phyloP scores from a whole-genome alignment of 2,329 filamentous ascomycete genomes.

The Sporothrix inflata region DNA sequence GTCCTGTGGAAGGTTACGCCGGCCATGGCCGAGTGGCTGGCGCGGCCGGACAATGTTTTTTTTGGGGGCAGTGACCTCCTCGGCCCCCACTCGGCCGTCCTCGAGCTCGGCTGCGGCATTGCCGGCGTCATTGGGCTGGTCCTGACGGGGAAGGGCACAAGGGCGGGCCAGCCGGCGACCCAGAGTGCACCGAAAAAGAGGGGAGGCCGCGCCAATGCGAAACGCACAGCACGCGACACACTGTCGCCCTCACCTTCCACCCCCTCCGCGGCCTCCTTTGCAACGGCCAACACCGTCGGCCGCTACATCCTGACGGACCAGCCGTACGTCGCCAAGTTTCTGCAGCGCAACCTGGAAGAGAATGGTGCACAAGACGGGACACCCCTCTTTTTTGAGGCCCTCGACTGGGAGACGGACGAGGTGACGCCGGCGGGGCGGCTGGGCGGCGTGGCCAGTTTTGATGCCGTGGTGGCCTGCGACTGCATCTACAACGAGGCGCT shows the following conservation, averaged over 20 bases:
- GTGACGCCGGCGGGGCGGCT: conserved; percentile 49
- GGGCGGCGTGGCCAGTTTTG: conserved; percentile 54
- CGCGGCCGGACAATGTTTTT: conserved; percentile 64
- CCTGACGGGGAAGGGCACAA: conserved; percentile 52
- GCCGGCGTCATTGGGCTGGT: conserved; percentile 76
- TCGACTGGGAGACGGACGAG: conserved; percentile 82
- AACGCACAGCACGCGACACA: background rate
- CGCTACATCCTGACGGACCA: conserved; percentile 86
- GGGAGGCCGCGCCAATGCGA: background rate
- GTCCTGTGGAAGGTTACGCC: conserved; percentile 94
- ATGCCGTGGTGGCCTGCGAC: conserved; percentile 82
- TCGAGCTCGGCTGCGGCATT: conserved; percentile 89
- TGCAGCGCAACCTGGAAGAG: conserved; percentile 74
- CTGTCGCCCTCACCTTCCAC: background rate
- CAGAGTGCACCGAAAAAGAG: background rate
- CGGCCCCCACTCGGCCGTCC: conserved; percentile 57
- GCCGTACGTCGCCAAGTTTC: conserved; percentile 74
- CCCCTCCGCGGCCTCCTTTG: background rate
- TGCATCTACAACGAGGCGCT: conserved; percentile 94
- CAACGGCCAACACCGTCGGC: conserved; percentile 48
- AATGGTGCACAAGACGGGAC: conserved; percentile 48
- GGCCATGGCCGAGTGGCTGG: conserved; percentile 78
- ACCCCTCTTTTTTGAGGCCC: conserved; percentile 56
- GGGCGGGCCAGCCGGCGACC: background rate
- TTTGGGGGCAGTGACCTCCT: conserved; percentile 52